Evolutionary conservation across 2,329 filamentous ascomycete species (phyloP), one percentile per base, ranked within the genome.

Genomic region (Fusarium citri): DNA sequence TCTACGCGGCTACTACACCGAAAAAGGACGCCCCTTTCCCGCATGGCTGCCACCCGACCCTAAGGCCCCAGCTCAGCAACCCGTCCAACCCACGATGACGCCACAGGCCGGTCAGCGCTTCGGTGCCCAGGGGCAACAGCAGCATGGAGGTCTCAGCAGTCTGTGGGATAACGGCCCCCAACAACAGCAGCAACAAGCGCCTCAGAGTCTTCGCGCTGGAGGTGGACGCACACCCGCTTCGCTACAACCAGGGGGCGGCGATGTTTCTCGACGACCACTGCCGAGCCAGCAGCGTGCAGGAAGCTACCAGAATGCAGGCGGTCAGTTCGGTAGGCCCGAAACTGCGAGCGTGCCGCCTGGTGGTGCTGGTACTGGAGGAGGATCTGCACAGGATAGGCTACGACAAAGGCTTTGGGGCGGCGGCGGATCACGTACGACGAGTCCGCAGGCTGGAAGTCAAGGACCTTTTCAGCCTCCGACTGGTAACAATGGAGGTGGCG

Each of bases 11-110:
- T 97, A 98, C 86, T 98, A 99, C 85, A 88, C 85, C 54, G 94
- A 98, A 80, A 96, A 97, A 77, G 92, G 91, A 72, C 90, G 91
- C 23, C 86, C 89, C 3, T 92, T 94, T 68, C 96, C 96, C 1
- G 82, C 85, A 73, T 98, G 96, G 95, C 90, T 98, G 10, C 94
- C 94, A 10, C 91, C 93, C 8, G 93, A 97, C 79, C 94, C 94
- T n/a, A 95, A 93, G 80, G 79, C 78, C 14, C 62, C 63, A 41
- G 26, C 75, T 47, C 88, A 87, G 6, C 89, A 86, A 40, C 83
- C 87, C 34, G 80, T 82, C 49, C 83, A 86, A 69, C 79, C 88
- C 60, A 78, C 89, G 66, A 84, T 88, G 80, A 81, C 69, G 79
- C 86, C 78, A 77, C 79, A 83, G 76, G 81, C 88, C 75, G 83